Percentiles rank a stretch among this genome's conserved stretches.
Conservation (phyloP, 768 basidiomycete species). For the Rhodotorula kratochvilovae region DNA sequence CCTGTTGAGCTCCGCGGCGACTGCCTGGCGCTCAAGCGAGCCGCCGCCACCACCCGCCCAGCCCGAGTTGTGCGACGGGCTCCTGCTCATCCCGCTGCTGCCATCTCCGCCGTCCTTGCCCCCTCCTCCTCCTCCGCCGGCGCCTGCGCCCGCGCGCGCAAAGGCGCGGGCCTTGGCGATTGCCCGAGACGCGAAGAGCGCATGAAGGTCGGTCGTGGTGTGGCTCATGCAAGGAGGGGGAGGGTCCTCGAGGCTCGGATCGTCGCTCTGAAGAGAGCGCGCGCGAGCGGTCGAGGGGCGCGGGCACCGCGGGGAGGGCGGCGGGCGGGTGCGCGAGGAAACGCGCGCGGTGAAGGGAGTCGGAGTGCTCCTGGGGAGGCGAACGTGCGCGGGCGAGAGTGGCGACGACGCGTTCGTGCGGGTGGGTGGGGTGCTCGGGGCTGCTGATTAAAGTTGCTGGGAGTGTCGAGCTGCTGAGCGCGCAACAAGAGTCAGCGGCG, state of each 20-base stretch:
- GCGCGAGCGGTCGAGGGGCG: neutral
- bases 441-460: neutral
- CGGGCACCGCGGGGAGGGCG: too few species aligned
- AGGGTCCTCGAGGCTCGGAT: neutral
- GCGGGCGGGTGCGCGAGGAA: neutral
- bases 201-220: slow-evolving; percentile 24
- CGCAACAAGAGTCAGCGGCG: neutral
- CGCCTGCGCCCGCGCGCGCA: slow-evolving; percentile 1
- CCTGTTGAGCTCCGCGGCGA: slow-evolving; percentile 61
- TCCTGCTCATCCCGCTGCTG: neutral
- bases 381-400: neutral
- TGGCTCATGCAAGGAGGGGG: slow-evolving; percentile 12
- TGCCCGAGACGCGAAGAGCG: slow-evolving; percentile 33
- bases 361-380: neutral
- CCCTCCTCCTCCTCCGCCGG: neutral
- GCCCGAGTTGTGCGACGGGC: neutral
- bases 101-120: neutral
- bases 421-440: neutral
- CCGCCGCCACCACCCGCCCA: slow-evolving; percentile 3
- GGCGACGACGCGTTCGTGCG: neutral
- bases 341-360: neutral
- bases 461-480: neutral
- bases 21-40: neutral
- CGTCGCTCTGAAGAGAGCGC: neutral
- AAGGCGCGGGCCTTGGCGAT: slow-evolving; percentile 35